These are phyloP conservation scores for Magnaporthiopsis rhizophila DNA, from an alignment of 2,329 filamentous ascomycete genomes.

Conservation along the genomic window DNA sequence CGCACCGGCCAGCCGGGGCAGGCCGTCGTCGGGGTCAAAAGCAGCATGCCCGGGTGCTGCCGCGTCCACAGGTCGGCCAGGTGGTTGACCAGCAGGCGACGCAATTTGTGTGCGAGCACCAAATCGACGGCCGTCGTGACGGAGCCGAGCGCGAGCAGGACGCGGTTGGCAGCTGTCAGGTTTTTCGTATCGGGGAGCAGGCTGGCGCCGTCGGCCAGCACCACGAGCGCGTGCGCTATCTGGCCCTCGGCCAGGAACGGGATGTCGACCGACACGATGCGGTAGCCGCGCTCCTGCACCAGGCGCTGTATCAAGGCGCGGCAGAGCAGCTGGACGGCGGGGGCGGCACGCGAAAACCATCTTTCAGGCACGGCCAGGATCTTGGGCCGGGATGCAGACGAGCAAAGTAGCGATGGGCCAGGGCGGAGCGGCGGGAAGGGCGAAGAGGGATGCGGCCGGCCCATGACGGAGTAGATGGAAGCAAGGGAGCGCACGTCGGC, in stretches of 20 bases:
- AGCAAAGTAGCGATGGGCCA: constrained; percentile 13
- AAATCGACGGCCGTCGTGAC: constrained; percentile 59
- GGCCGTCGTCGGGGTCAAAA: constrained; percentile 60
- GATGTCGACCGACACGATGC: constrained; percentile 45
- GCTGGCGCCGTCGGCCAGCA: constrained; percentile 53
- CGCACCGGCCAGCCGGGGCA: constrained; percentile 38
- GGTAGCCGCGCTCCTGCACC: constrained; percentile 42
- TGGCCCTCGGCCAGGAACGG: constrained; percentile 56
- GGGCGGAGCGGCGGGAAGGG: constrained; percentile 38
- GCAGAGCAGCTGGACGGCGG: constrained; percentile 33
- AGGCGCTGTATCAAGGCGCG: constrained; percentile 43
- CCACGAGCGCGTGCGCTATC: constrained; percentile 65
- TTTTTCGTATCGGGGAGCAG: constrained; percentile 37
- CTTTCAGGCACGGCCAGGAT: constrained; percentile 55
- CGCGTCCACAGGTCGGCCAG: constrained; percentile 54
- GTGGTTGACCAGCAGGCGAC: constrained; percentile 62
- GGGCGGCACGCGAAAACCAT: constrained; percentile 49
- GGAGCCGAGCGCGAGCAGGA: constrained; percentile 57
- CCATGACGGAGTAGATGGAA: constrained; percentile 56
- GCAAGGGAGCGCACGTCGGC: constrained; percentile 59
- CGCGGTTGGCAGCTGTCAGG: constrained; percentile 53
- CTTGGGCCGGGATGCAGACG: constrained; percentile 24
- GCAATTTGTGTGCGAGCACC: constrained; percentile 60
- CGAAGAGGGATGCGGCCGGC: constrained; percentile 51
- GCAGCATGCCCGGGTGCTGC: constrained; percentile 58